Conservation (phyloP, 768 basidiomycete genomes). For the Tulasnella sp. region DNA sequence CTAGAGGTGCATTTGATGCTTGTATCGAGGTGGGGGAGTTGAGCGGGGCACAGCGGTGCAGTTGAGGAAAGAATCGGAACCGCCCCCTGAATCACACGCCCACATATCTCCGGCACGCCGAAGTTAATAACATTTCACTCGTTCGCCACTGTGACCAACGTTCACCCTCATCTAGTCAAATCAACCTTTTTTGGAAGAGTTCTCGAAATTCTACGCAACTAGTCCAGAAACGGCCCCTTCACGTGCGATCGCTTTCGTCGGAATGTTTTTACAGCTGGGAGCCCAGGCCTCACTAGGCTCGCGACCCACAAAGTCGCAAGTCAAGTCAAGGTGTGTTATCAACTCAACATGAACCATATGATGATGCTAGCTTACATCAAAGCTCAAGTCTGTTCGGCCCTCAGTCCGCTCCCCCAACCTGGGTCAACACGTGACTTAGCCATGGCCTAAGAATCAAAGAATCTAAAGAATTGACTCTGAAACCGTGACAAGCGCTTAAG, state of each 20-base stretch:
- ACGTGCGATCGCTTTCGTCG: too few species aligned
- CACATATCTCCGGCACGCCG: background rate
- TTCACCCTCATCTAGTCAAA: background rate
- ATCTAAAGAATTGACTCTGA: background rate
- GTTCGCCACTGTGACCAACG: background rate
- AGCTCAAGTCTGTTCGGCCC: too few species aligned
- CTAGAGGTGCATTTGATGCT: background rate
- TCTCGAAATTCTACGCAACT: background rate
- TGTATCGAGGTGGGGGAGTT: background rate
- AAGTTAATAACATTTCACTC: background rate
- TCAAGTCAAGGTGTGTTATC: background rate
- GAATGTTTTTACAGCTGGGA: too few species aligned
- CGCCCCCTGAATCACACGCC: background rate
- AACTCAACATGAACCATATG: background rate
- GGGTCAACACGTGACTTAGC: background rate
- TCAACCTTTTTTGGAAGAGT: background rate
- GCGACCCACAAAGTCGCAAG: background rate
- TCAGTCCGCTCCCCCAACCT: background rate
- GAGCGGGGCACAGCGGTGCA: background rate
- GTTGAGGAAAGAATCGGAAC: constrained; percentile 7
- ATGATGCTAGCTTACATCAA: background rate
- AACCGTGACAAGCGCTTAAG: background rate
- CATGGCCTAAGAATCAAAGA: background rate
- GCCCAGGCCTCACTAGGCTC: background rate
- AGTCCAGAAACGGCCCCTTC: background rate